Conservation (phyloP, 2,329 filamentous ascomycete genomes). For the Scleromitrula shiraiana region DNA sequence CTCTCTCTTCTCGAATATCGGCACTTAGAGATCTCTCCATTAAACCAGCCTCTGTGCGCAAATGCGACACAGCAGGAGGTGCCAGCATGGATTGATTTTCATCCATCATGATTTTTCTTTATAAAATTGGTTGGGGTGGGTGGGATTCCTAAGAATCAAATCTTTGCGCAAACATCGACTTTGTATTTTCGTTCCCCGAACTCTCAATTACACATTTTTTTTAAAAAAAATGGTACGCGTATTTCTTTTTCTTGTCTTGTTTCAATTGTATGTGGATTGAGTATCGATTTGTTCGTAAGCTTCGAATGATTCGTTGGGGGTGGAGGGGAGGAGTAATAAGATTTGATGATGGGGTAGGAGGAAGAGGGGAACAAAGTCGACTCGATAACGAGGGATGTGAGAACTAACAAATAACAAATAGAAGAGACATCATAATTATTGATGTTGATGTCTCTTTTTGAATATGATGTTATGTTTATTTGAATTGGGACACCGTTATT, state of each 20-base stretch:
- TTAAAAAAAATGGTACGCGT: constrained; percentile 3
- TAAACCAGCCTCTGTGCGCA: constrained; percentile 25
- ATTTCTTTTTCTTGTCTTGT: background rate
- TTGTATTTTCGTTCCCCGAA: background rate
- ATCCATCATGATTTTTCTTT: constrained; percentile 13
- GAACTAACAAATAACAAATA: constrained; percentile 5
- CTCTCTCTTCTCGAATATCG: constrained; percentile 85
- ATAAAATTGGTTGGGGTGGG: background rate
- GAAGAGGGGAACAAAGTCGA: constrained; percentile 1
- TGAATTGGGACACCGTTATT: background rate
- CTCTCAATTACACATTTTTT: background rate
- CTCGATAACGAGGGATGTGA: constrained; percentile 1
- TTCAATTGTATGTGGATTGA: background rate
- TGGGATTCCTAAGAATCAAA: constrained; percentile 9
- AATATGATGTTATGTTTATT: too few species aligned
- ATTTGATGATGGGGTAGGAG: background rate
- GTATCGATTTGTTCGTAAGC: background rate
- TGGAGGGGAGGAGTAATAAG: background rate
- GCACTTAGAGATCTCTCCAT: constrained; percentile 69
- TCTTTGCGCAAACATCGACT: constrained; percentile 8
- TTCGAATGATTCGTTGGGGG: constrained; percentile 4
- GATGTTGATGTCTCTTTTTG: constrained; percentile 5
- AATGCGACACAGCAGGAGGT: constrained; percentile 25
- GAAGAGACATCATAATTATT: constrained; percentile 8
- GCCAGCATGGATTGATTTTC: constrained; percentile 24